phyloP scores from a whole-genome alignment of 345 rosid genomes.

The Cardamine resedifolia region DNA sequence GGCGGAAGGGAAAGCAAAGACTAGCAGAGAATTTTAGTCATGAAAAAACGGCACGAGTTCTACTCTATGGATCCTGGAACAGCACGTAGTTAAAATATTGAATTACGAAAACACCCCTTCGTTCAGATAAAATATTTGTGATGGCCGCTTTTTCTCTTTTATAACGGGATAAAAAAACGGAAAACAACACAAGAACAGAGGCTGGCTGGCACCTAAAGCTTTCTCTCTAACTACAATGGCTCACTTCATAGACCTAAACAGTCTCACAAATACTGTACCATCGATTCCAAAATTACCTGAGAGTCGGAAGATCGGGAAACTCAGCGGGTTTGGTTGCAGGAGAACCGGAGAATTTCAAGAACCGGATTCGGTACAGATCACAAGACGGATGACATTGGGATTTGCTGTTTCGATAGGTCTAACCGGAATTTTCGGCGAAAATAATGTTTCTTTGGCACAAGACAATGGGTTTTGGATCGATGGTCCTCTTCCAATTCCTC shows the following conservation, averaged over 20 bases:
- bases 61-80: neutral
- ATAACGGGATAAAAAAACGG: slow-evolving; percentile 24
- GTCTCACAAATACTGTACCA: slow-evolving; percentile 7
- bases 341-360: slow-evolving; percentile 37
- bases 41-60: neutral
- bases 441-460: slow-evolving; percentile 52
- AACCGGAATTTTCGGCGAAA: slow-evolving; percentile 28
- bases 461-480: slow-evolving; percentile 70
- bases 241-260: slow-evolving; percentile 31
- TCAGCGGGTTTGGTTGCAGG: slow-evolving; percentile 21
- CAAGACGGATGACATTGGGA: slow-evolving; percentile 62
- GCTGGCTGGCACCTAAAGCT: neutral
- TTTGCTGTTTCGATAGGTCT: slow-evolving; percentile 53
- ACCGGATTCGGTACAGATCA: slow-evolving; percentile 40
- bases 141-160: slow-evolving; percentile 17
- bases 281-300: neutral
- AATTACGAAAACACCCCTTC: slow-evolving; percentile 22
- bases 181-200: neutral
- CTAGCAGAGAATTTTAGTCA: neutral
- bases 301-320: slow-evolving; percentile 1
- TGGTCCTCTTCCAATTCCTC: slow-evolving; percentile 61
- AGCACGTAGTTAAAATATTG: neutral
- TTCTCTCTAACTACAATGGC: slow-evolving; percentile 22
- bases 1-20: neutral
- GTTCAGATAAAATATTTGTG: slow-evolving; percentile 34